Percentiles rank a stretch among this genome's conserved stretches.
Evolutionary conservation across 1,284 basidiomycete genomes (phyloP).

Genomic region (Leccinum solheimii): DNA sequence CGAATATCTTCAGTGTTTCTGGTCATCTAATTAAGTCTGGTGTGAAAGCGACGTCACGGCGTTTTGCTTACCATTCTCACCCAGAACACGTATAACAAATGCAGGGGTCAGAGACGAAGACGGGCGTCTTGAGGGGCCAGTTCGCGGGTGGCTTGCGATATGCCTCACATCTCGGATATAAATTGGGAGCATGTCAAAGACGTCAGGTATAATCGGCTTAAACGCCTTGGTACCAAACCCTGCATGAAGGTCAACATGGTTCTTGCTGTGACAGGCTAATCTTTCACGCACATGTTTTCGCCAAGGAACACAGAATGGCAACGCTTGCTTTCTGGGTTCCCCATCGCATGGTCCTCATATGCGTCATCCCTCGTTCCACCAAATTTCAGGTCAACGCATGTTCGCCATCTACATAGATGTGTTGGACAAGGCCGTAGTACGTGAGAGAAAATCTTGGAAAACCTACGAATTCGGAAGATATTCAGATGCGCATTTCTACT

Average conservation of each 20-base stretch:
- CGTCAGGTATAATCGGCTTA: slow-evolving; percentile 7
- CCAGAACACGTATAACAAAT: slow-evolving; percentile 14
- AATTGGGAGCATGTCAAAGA: slow-evolving; percentile 11
- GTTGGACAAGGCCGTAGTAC: too few species aligned
- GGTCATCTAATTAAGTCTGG: neutral
- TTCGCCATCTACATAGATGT: too few species aligned
- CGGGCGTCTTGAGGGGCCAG: slow-evolving; percentile 2
- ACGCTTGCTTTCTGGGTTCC: too few species aligned
- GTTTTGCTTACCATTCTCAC: neutral
- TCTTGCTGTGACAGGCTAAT: neutral
- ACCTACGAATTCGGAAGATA: too few species aligned
- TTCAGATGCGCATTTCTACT: too few species aligned
- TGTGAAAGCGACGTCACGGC: neutral
- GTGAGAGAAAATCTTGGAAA: too few species aligned
- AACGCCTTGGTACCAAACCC: slow-evolving; percentile 14
- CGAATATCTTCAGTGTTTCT: slow-evolving; percentile 16
- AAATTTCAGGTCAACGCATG: too few species aligned
- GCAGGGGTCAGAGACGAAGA: slow-evolving; percentile 12
- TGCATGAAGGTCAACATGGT: neutral
- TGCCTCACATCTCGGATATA: neutral
- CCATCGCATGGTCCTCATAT: too few species aligned
- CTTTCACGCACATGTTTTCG: slow-evolving; percentile 9
- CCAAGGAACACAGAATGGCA: too few species aligned
- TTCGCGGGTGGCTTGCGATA: neutral
- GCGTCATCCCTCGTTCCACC: too few species aligned